phyloP scores from a whole-genome alignment of 1,284 basidiomycete genomes.

The Ganoderma sinense region DNA sequence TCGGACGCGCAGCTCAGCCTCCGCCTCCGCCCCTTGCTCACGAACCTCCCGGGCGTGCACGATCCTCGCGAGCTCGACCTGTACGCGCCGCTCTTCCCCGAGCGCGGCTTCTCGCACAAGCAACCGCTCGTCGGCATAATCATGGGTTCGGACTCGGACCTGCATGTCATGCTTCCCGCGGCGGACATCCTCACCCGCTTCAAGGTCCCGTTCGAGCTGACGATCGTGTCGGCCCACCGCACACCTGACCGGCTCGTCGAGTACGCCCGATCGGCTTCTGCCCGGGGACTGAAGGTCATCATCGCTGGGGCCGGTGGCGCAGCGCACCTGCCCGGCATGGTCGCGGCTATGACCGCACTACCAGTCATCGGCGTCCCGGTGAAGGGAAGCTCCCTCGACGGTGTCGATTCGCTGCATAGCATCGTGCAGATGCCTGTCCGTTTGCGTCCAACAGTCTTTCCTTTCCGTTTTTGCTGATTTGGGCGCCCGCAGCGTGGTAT shows the following conservation, averaged over 20 bases:
- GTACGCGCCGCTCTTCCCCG: constrained; percentile 58
- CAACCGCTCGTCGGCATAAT: constrained; percentile 93
- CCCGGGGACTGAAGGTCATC: constrained; percentile 81
- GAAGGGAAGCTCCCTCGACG: constrained; percentile 93
- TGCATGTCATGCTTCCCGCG: constrained; percentile 92
- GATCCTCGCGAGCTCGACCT: constrained; percentile 57
- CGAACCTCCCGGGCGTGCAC: constrained; percentile 64
- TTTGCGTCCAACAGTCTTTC: constrained; percentile 24
- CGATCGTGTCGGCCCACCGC: constrained; percentile 96
- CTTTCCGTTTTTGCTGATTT: constrained; percentile 11
- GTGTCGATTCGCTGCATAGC: constrained; percentile 95
- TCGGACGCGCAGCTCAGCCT: constrained; percentile 81
- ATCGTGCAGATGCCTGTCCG: constrained; percentile 99
- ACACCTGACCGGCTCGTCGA: constrained; percentile 90
- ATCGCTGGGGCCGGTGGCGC: constrained; percentile 98
- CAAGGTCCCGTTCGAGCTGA: constrained; percentile 90
- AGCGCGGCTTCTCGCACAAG: constrained; percentile 62
- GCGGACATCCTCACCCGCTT: constrained; percentile 88
- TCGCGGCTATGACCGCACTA: constrained; percentile 91
- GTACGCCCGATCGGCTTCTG: constrained; percentile 83
- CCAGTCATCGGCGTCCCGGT: constrained; percentile 98
- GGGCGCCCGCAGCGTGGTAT: constrained; percentile 78
- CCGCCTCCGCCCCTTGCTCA: constrained; percentile 77
- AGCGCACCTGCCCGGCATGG: constrained; percentile 98
- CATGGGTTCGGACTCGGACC: constrained; percentile 99